Conservation (phyloP, 768 basidiomycete genomes). For the Nidularia sp. region DNA sequence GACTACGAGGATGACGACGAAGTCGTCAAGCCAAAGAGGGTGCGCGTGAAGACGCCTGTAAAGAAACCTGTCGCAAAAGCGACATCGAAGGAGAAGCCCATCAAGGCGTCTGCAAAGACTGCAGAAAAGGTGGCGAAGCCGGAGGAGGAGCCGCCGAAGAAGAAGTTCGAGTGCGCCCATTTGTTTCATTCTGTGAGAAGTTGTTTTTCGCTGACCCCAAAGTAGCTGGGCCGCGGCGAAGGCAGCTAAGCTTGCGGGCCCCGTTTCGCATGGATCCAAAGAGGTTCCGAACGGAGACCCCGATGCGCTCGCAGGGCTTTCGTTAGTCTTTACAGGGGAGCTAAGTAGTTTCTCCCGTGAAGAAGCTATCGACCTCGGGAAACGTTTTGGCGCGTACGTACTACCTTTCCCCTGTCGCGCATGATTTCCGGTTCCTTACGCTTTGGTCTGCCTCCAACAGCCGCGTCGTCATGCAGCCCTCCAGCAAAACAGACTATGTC, state of each 20-base stretch:
- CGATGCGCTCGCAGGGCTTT: constrained; percentile 77
- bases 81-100: constrained; percentile 2
- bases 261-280: constrained; percentile 64
- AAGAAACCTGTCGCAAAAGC: constrained; percentile 1
- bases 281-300: constrained; percentile 67
- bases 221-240: constrained; percentile 41
- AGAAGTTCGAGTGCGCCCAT: not conserved
- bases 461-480: constrained; percentile 83
- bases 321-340: constrained; percentile 96
- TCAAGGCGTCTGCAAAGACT: not conserved
- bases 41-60: not conserved
- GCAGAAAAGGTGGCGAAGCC: not conserved
- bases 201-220: not conserved
- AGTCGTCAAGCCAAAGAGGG: not conserved
- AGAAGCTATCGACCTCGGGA: constrained; percentile 82
- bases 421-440: not conserved
- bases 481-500: constrained; percentile 86
- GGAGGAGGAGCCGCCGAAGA: not conserved
- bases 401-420: not conserved
- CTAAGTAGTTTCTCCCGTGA: constrained; percentile 83
- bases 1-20: constrained; percentile 1
- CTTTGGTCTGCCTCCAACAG: constrained; percentile 30
- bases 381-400: constrained; percentile 87
- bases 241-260: constrained; percentile 61
- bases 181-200: not conserved